A percentile compares a stretch with the other conserved stretches of the same genome.
These are phyloP conservation scores for Suillus subluteus DNA, from an alignment of 768 basidiomycete species.

Conservation along the genomic window DNA sequence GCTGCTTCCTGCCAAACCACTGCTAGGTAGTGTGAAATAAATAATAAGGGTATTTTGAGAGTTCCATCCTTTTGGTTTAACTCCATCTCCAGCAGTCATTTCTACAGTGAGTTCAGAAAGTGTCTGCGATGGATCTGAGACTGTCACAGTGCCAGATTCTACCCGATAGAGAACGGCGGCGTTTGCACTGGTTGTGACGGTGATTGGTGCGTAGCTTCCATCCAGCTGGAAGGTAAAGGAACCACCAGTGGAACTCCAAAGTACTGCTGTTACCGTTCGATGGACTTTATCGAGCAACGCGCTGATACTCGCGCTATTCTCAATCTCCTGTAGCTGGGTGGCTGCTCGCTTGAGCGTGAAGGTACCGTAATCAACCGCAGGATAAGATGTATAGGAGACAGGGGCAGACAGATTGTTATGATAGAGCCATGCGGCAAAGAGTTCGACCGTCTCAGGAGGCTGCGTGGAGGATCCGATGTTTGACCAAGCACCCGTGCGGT, in stretches of 20 bases:
- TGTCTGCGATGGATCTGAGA: slow-evolving; percentile 70
- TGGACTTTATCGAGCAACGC: slow-evolving; percentile 53
- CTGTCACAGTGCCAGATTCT: slow-evolving; percentile 47
- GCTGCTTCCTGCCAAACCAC: slow-evolving; percentile 56
- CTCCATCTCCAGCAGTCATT: slow-evolving; percentile 32
- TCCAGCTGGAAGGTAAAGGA: slow-evolving; percentile 39
- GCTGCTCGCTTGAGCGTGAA: slow-evolving; percentile 45
- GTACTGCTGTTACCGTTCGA: slow-evolving; percentile 50
- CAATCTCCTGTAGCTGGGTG: slow-evolving; percentile 40
- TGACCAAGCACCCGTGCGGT: slow-evolving; percentile 62
- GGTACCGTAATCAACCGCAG: slow-evolving; percentile 43
- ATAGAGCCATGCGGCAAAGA: slow-evolving; percentile 67
- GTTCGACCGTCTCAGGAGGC: slow-evolving; percentile 58
- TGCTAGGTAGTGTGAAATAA: slow-evolving; percentile 45
- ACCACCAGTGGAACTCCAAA: slow-evolving; percentile 57
- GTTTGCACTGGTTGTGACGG: slow-evolving; percentile 42
- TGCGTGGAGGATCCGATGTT: slow-evolving; percentile 63
- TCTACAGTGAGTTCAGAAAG: slow-evolving; percentile 41
- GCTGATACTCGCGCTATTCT: slow-evolving; percentile 52
- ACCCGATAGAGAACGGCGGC: slow-evolving; percentile 48
- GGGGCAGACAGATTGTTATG: slow-evolving; percentile 43
- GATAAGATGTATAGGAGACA: slow-evolving; percentile 59
- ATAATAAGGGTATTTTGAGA: slow-evolving; percentile 29
- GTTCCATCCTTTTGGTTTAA: slow-evolving; percentile 21
- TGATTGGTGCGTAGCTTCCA: slow-evolving; percentile 32